Conservation (phyloP, 805 yeast genomes). For the Pichia ethanolica region DNA sequence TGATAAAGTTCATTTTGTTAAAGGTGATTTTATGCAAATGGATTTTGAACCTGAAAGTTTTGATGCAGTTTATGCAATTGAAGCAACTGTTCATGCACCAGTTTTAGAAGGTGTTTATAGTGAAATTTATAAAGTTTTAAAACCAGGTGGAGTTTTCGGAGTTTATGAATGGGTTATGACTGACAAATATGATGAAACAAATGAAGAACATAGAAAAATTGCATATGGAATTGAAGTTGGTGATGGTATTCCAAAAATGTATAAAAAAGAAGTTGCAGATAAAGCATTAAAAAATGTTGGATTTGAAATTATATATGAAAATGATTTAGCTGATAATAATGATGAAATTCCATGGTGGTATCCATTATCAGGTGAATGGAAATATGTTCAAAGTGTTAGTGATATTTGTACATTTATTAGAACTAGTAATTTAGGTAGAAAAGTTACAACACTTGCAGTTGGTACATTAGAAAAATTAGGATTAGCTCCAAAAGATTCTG, state of each 20-base stretch:
- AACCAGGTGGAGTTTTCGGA: slow-evolving; percentile 97
- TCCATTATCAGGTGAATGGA: slow-evolving; percentile 93
- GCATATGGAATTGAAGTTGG: slow-evolving; percentile 98
- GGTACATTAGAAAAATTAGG: slow-evolving; percentile 79
- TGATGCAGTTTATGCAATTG: slow-evolving; percentile 97
- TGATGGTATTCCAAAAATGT: slow-evolving; percentile 99
- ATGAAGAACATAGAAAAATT: slow-evolving; percentile 84
- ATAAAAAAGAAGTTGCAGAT: slow-evolving; percentile 74
- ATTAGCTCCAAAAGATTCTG: slow-evolving; percentile 87
- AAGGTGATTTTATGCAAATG: slow-evolving; percentile 99
- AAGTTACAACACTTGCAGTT: slow-evolving; percentile 71
- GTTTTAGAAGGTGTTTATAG: slow-evolving; percentile 90
- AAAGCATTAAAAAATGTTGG: slow-evolving; percentile 83
- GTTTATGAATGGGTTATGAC: slow-evolving; percentile 99
- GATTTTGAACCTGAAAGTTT: slow-evolving; percentile 85
- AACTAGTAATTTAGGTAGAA: slow-evolving; percentile 82
- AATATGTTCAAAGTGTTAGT: slow-evolving; percentile 66
- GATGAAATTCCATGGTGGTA: slow-evolving; percentile 96
- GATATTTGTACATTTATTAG: slow-evolving; percentile 83
- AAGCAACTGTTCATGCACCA: slow-evolving; percentile 98
- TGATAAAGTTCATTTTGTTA: slow-evolving; percentile 74
- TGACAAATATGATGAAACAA: slow-evolving; percentile 78
- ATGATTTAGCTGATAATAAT: slow-evolving; percentile 74
- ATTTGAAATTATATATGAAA: slow-evolving; percentile 66
- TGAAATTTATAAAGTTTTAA: slow-evolving; percentile 89